These are phyloP conservation scores for Aureobasidium mangrovei DNA, from an alignment of 2,329 filamentous ascomycete species.

Conservation along the genomic window DNA sequence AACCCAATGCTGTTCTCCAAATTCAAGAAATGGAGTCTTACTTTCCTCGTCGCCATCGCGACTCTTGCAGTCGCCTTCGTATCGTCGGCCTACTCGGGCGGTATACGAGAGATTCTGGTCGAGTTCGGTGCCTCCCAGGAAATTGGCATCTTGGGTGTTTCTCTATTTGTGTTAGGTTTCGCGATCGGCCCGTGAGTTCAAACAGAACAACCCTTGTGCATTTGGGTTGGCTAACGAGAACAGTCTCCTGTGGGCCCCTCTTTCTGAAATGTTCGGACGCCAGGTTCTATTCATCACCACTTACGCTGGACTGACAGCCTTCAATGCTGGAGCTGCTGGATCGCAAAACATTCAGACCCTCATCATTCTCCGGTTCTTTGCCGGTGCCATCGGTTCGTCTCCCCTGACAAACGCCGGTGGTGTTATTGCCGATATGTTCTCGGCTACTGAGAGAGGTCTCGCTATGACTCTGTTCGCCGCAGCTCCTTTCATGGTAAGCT, in stretches of 20 bases:
- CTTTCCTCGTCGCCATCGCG: constrained; percentile 53
- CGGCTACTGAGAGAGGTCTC: constrained; percentile 33
- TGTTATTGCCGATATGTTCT: constrained; percentile 40
- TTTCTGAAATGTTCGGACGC: constrained; percentile 53
- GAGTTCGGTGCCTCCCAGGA: constrained; percentile 47
- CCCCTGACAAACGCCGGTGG: constrained; percentile 39
- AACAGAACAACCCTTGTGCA: not conserved
- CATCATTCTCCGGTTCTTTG: constrained; percentile 39
- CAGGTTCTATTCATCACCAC: constrained; percentile 31
- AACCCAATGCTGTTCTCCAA: constrained; percentile 55
- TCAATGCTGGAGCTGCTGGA: constrained; percentile 35
- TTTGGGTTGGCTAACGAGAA: not conserved
- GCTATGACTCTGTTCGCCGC: constrained; percentile 57
- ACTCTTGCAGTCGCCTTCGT: constrained; percentile 62
- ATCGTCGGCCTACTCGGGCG: constrained; percentile 58
- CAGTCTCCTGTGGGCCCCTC: constrained; percentile 49
- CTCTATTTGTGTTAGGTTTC: constrained; percentile 56
- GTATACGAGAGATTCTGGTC: constrained; percentile 43
- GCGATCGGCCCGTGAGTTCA: constrained; percentile 37
- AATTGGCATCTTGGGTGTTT: constrained; percentile 53
- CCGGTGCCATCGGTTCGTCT: constrained; percentile 36
- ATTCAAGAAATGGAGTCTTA: constrained; percentile 57
- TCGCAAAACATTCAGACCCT: constrained; percentile 37
- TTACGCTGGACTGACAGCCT: constrained; percentile 30
- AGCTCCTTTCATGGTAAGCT: constrained; percentile 49